Percentiles rank a stretch among this genome's conserved stretches.
phyloP scores from a whole-genome alignment of 75 land plant genomes.

The Picea sitchensis region DNA sequence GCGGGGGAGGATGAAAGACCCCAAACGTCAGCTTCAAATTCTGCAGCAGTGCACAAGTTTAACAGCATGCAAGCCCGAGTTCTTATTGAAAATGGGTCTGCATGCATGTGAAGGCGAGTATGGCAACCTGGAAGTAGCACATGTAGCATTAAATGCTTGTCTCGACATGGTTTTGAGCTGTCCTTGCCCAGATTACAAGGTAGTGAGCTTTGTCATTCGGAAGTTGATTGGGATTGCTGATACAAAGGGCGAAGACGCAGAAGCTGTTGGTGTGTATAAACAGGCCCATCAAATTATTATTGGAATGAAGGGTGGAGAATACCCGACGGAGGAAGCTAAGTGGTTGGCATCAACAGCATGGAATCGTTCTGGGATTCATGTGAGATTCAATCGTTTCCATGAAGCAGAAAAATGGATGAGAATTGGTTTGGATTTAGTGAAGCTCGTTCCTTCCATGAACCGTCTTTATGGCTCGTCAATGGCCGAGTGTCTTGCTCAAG shows the following conservation, averaged over 20 bases:
- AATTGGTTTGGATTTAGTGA: slow-evolving; percentile 66
- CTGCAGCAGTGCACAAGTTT: slow-evolving; percentile 52
- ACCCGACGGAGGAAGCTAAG: slow-evolving; percentile 84
- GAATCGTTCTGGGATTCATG: slow-evolving; percentile 69
- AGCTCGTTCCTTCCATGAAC: slow-evolving; percentile 47
- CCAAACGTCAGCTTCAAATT: slow-evolving; percentile 45
- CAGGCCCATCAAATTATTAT: slow-evolving; percentile 75
- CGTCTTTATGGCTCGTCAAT: not conserved
- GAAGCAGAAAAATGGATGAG: slow-evolving; percentile 80
- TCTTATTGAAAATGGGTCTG: slow-evolving; percentile 73
- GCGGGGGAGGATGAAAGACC: slow-evolving; percentile 45
- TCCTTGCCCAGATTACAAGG: slow-evolving; percentile 64
- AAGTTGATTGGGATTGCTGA: slow-evolving; percentile 53
- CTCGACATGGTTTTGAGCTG: slow-evolving; percentile 54
- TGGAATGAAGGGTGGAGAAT: slow-evolving; percentile 64
- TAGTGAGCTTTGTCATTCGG: slow-evolving; percentile 46
- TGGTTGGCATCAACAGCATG: slow-evolving; percentile 94
- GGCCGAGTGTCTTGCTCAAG: not conserved
- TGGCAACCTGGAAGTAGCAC: slow-evolving; percentile 54
- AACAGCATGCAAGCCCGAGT: slow-evolving; percentile 45
- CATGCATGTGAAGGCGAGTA: slow-evolving; percentile 35
- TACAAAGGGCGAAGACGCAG: slow-evolving; percentile 52
- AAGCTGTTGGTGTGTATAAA: slow-evolving; percentile 49
- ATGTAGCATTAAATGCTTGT: slow-evolving; percentile 52
- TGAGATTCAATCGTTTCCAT: slow-evolving; percentile 39